A percentile compares a stretch with the other conserved stretches of the same genome.
These are phyloP conservation scores for Pneumocystis carinii DNA, from an alignment of 1,139 yeast species.

Conservation along the genomic window DNA sequence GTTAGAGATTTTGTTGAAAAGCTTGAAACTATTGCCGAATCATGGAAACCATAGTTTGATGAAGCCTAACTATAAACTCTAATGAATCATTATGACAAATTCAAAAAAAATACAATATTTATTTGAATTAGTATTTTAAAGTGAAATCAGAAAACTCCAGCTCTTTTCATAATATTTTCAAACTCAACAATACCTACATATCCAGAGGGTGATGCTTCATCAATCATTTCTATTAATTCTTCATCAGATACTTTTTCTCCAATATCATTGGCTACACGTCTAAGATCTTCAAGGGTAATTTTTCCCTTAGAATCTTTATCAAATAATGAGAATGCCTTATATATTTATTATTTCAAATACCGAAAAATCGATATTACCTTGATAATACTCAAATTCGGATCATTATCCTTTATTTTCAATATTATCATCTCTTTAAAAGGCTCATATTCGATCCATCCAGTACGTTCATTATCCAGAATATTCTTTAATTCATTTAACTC, in stretches of 20 bases:
- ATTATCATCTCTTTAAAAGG: neutral
- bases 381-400: neutral
- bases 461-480: neutral
- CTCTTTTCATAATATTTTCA: constrained; percentile 10
- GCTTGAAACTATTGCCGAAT: neutral
- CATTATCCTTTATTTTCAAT: neutral
- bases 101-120: neutral
- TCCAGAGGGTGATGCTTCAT: constrained; percentile 8
- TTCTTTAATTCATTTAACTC: neutral
- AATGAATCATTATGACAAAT: neutral
- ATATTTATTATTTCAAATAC: neutral
- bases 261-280: constrained; percentile 9
- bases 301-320: constrained; percentile 11
- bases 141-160: constrained; percentile 6
- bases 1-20: neutral
- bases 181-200: constrained; percentile 8
- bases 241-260: constrained; percentile 10
- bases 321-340: constrained; percentile 10
- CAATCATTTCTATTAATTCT: constrained; percentile 11
- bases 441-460: neutral
- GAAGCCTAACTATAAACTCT: neutral
- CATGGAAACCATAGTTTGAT: neutral
- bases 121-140: neutral
- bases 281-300: constrained; percentile 11
- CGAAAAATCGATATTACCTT: neutral